These are phyloP conservation scores for Rhodotorula mucilaginosa DNA, from an alignment of 1,284 basidiomycete genomes.

Conservation along the genomic window DNA sequence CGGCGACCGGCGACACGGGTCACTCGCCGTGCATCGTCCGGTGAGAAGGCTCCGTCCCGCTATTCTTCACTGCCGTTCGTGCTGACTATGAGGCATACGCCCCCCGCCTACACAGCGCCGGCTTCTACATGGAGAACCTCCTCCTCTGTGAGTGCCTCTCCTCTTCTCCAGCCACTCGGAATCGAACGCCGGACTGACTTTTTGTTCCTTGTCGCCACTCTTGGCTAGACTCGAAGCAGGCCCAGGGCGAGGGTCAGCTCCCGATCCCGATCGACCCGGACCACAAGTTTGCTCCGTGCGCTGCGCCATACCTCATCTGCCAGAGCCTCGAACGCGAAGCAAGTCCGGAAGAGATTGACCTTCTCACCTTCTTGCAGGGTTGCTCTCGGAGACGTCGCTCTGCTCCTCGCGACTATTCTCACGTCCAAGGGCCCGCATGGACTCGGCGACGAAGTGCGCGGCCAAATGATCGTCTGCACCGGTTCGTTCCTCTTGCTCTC, in stretches of 20 bases:
- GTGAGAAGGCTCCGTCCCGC: background rate
- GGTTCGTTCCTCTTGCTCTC: constrained; percentile 2
- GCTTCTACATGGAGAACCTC: constrained; percentile 40
- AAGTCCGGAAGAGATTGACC: background rate
- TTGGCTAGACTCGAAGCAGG: constrained; percentile 25
- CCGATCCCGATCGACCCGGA: constrained; percentile 34
- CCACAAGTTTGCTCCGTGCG: constrained; percentile 37
- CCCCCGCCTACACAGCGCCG: constrained; percentile 8
- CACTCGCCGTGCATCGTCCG: constrained; percentile 38
- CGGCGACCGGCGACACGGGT: constrained; percentile 23
- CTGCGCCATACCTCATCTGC: background rate
- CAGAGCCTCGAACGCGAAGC: too few species aligned
- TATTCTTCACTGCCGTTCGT: background rate
- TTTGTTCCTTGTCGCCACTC: background rate
- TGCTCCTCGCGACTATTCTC: constrained; percentile 27
- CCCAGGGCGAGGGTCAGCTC: constrained; percentile 34
- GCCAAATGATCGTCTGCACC: constrained; percentile 34
- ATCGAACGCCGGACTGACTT: background rate
- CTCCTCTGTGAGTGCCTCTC: constrained; percentile 17
- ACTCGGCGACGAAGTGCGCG: constrained; percentile 28
- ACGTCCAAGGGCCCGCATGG: constrained; percentile 31
- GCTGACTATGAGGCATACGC: background rate
- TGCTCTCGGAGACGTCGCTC: constrained; percentile 31
- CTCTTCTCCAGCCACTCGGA: too few species aligned
- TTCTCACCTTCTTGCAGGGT: background rate